Evolutionary conservation across 257 asterid species (phyloP).

Genomic region (Capsicum chinense): DNA sequence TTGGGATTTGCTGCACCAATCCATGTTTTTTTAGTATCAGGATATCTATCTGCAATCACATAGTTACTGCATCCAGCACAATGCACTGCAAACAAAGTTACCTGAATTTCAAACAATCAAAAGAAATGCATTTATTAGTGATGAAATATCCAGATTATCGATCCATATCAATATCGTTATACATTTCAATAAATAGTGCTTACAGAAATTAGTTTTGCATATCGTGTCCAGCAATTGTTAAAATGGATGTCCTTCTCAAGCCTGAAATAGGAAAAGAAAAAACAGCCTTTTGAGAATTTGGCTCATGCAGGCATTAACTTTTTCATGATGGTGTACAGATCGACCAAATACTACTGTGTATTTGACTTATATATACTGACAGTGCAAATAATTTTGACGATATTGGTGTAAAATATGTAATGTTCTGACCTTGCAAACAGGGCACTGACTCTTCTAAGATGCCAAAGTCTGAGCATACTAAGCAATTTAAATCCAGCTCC

Average conservation of each 20-base stretch:
- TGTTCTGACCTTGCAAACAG: slow-evolving; percentile 69
- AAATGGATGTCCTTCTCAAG: slow-evolving; percentile 93
- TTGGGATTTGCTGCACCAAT: slow-evolving; percentile 57
- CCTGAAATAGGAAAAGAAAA: slow-evolving; percentile 46
- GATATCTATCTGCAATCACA: slow-evolving; percentile 54
- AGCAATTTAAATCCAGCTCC: slow-evolving; percentile 70
- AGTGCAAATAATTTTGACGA: background rate
- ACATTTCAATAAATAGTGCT: slow-evolving; percentile 34
- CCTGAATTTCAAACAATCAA: slow-evolving; percentile 39
- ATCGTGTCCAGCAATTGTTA: slow-evolving; percentile 89
- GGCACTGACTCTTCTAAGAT: slow-evolving; percentile 87
- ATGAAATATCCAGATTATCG: background rate
- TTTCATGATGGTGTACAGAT: background rate
- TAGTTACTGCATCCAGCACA: slow-evolving; percentile 65
- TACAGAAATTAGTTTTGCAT: slow-evolving; percentile 78
- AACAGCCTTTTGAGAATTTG: slow-evolving; percentile 23
- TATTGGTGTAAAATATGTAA: background rate
- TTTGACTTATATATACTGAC: background rate
- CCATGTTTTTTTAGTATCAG: slow-evolving; percentile 54
- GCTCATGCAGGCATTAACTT: background rate
- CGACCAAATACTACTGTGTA: background rate
- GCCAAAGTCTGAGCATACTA: slow-evolving; percentile 95
- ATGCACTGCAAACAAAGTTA: slow-evolving; percentile 64
- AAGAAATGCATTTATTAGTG: slow-evolving; percentile 7
- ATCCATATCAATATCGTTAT: background rate